Conservation (phyloP, 1,284 basidiomycete species). For the Fistulinella staudtii region DNA sequence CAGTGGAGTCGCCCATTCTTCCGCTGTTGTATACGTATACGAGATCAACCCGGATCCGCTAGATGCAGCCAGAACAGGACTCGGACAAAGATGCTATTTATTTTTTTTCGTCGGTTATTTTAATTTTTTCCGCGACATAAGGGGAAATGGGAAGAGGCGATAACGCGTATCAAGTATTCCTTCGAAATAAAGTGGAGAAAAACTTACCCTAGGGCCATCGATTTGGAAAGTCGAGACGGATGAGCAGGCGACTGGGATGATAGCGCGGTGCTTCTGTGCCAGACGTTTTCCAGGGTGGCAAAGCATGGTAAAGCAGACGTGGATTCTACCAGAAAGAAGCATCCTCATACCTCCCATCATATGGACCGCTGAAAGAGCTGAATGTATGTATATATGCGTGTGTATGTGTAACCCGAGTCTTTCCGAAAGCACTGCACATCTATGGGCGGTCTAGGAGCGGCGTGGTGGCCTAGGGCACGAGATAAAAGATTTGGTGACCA, state of each 20-base stretch:
- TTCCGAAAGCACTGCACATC: conserved; percentile 11
- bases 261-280: conserved; percentile 18
- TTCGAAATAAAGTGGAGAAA: not conserved
- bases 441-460: conserved; percentile 8
- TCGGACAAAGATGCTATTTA: conserved; percentile 16
- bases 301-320: conserved; percentile 1
- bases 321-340: conserved; percentile 13
- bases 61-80: conserved; percentile 12
- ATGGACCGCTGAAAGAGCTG: conserved; percentile 11
- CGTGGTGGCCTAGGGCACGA: not conserved
- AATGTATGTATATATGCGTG: conserved; percentile 2
- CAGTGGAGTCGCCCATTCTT: too few relatives aligned
- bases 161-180: conserved; percentile 27
- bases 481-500: too few relatives aligned
- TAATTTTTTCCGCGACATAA: not conserved
- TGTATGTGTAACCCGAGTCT: conserved; percentile 18
- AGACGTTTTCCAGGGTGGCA: conserved; percentile 12
- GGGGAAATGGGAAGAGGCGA: conserved; percentile 22
- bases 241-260: conserved; percentile 15
- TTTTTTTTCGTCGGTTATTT: too few relatives aligned
- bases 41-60: conserved; percentile 20
- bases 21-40: not conserved
- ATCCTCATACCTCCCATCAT: conserved; percentile 19
- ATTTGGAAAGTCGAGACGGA: conserved; percentile 17
- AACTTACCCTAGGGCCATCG: conserved; percentile 9